Percentiles rank a stretch among this genome's conserved stretches.
Evolutionary conservation across 371 early-diverging fungal species (phyloP).

Genomic region (Paramicrosporidium saccamoebae): DNA sequence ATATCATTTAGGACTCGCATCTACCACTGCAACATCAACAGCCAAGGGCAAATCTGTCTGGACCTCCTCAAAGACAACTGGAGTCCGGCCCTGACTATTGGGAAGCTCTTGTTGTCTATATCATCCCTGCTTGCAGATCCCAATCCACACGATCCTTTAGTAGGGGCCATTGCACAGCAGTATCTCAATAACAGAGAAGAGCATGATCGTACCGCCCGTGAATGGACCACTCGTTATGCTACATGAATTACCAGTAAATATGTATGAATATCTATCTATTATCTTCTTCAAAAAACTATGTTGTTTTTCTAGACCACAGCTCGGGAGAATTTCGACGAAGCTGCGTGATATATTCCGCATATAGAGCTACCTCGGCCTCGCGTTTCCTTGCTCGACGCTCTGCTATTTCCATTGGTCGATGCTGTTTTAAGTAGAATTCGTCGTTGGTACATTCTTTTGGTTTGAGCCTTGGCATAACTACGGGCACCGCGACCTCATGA

Average conservation of each 20-base stretch:
- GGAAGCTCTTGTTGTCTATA: conserved; percentile 59
- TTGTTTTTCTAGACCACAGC: too few relatives aligned
- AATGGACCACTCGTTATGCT: conserved; percentile 57
- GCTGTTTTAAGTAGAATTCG: too few relatives aligned
- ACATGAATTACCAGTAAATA: conserved; percentile 6
- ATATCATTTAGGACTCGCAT: conserved; percentile 55
- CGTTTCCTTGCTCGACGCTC: too few relatives aligned
- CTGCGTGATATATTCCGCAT: too few relatives aligned
- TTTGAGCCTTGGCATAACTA: too few relatives aligned
- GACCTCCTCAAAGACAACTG: conserved; percentile 78
- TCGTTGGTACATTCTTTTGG: too few relatives aligned
- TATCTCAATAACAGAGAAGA: conserved; percentile 47
- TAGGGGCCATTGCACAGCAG: conserved; percentile 67
- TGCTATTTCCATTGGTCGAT: too few relatives aligned
- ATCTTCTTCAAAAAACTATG: too few relatives aligned
- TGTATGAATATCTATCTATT: too few relatives aligned
- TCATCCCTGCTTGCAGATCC: conserved; percentile 67
- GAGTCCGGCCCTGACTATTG: conserved; percentile 73
- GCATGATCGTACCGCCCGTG: conserved; percentile 63
- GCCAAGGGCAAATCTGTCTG: conserved; percentile 58
- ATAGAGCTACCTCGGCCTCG: too few relatives aligned
- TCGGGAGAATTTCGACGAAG: too few relatives aligned
- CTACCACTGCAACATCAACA: conserved; percentile 85
- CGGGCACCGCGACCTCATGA: too few relatives aligned
- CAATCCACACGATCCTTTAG: conserved; percentile 73